phyloP scores from a whole-genome alignment of 805 yeast genomes.

The Metschnikowia gruessii region DNA sequence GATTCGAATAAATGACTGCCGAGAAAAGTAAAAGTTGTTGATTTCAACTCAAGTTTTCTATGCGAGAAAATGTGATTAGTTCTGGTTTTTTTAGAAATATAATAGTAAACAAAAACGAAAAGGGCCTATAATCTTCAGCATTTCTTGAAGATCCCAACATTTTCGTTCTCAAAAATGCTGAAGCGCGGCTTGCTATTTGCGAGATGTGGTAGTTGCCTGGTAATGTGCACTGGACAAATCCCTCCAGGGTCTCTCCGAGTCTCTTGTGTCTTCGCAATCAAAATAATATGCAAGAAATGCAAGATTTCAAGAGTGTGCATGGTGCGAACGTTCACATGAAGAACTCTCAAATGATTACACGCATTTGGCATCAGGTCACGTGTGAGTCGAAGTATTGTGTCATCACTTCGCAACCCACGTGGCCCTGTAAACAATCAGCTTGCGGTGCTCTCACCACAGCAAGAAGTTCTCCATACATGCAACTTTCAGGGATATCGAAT shows the following conservation, averaged over 20 bases:
- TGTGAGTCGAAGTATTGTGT: too few species aligned
- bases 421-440: background rate
- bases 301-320: background rate
- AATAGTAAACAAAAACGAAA: too few species aligned
- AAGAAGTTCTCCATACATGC: too few species aligned
- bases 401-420: background rate
- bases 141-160: background rate
- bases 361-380: slow-evolving; percentile 1
- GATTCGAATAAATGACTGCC: background rate
- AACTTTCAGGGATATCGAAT: too few species aligned
- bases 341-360: too few species aligned
- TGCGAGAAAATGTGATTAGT: too few species aligned
- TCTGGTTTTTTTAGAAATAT: too few species aligned
- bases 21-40: background rate
- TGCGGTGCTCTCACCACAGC: too few species aligned
- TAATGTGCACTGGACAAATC: background rate
- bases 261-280: background rate
- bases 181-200: background rate
- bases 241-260: slow-evolving; percentile 4
- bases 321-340: background rate
- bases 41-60: too few species aligned
- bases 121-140: too few species aligned
- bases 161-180: background rate
- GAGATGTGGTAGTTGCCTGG: slow-evolving; percentile 2
- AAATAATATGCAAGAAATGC: slow-evolving; percentile 1